Percentiles rank a stretch among this genome's conserved stretches.
Evolutionary conservation across 345 rosid genomes (phyloP).

Genomic region (rapeseed (Brassica napus)): DNA sequence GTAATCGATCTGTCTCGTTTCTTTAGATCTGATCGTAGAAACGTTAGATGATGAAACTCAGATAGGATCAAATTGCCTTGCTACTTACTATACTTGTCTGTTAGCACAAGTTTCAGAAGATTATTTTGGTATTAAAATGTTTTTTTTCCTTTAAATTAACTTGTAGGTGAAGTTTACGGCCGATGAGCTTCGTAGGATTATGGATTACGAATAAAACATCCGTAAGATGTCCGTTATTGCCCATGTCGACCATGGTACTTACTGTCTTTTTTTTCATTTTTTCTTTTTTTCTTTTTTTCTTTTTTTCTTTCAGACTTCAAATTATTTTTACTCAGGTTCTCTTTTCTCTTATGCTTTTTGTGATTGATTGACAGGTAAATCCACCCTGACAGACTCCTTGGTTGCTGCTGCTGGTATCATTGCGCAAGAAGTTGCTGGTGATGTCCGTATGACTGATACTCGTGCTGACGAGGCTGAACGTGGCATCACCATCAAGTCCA

Average conservation of each 20-base stretch:
- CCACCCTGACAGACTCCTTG: not conserved
- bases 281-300: too few species aligned
- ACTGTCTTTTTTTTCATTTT: too few species aligned
- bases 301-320: too few species aligned
- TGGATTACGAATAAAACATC: constrained; percentile 31
- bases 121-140: not conserved
- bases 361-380: not conserved
- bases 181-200: constrained; percentile 42
- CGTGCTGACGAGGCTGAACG: not conserved
- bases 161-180: constrained; percentile 42
- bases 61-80: not conserved
- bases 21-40: not conserved
- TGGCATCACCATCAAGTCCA: not conserved
- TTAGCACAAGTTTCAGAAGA: not conserved
- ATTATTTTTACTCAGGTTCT: not conserved
- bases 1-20: not conserved
- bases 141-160: not conserved
- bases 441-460: not conserved
- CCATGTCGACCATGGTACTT: constrained; percentile 1
- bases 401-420: not conserved
- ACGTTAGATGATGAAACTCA: not conserved
- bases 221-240: constrained; percentile 22
- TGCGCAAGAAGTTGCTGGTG: not conserved
- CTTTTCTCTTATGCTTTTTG: not conserved
- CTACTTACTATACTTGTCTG: not conserved